A percentile compares a stretch with the other conserved stretches of the same genome.
Evolutionary conservation across 1,139 yeast genomes (phyloP).

Genomic region (Eremothecium coryli): DNA sequence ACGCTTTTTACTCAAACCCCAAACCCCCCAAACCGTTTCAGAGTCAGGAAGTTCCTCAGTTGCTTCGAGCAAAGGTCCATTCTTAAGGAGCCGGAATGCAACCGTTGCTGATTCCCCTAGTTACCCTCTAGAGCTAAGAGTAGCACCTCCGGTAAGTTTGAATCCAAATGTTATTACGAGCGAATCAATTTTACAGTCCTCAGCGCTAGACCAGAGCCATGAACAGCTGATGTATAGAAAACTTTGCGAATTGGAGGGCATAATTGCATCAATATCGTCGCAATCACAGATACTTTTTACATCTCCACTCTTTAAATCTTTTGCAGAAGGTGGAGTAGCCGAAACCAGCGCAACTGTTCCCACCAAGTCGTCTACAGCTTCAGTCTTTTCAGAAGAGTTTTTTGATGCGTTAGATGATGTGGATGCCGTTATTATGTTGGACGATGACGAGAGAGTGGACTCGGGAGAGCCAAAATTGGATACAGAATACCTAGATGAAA

Average conservation of each 20-base stretch:
- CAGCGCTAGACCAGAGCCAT: no score
- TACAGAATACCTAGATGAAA: constrained; percentile 14
- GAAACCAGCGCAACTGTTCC: constrained; percentile 1
- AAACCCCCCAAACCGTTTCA: constrained; percentile 3
- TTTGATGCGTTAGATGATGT: constrained; percentile 29
- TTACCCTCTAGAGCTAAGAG: neutral
- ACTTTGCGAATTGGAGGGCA: constrained; percentile 19
- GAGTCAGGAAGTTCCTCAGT: constrained; percentile 10
- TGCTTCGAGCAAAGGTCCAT: constrained; percentile 9
- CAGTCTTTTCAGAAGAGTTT: constrained; percentile 23
- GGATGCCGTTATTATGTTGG: constrained; percentile 27
- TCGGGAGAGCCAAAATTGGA: constrained; percentile 10
- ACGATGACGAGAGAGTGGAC: constrained; percentile 24
- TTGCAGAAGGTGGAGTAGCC: neutral
- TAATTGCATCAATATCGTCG: constrained; percentile 3
- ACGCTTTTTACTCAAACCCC: neutral
- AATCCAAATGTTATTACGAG: neutral
- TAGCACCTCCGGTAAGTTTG: neutral
- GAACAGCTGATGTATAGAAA: constrained; percentile 15
- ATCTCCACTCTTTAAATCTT: constrained; percentile 1
- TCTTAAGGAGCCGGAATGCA: constrained; percentile 7
- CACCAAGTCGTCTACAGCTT: constrained; percentile 12
- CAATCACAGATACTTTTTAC: constrained; percentile 1
- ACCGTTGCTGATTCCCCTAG: constrained; percentile 2
- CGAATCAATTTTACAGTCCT: neutral